phyloP scores from a whole-genome alignment of 2,329 filamentous ascomycete genomes.

The Drechslerella coelobrocha region DNA sequence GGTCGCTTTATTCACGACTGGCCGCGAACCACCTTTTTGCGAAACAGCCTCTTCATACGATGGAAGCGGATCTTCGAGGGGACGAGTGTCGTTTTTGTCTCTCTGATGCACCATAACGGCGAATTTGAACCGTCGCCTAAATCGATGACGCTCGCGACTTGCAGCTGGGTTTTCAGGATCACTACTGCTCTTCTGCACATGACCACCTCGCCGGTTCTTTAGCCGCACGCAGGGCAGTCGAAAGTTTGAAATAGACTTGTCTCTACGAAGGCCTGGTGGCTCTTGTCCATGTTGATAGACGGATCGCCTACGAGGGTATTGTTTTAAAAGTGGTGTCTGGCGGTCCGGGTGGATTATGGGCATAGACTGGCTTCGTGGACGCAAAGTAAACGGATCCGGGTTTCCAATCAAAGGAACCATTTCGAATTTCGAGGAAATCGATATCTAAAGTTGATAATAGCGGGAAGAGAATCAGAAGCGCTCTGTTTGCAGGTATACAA shows the following conservation, averaged over 20 bases:
- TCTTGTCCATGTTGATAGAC: conserved; percentile 28
- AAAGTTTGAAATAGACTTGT: background rate
- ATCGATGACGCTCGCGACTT: background rate
- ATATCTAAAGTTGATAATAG: no score
- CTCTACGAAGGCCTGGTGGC: background rate
- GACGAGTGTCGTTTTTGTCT: background rate
- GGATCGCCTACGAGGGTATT: conserved; percentile 26
- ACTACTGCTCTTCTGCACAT: background rate
- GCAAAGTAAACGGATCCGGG: no score
- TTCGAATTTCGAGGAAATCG: no score
- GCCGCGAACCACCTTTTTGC: no score
- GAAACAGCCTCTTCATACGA: conserved; percentile 7
- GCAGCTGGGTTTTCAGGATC: background rate
- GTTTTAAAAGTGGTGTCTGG: conserved; percentile 30
- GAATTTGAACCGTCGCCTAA: background rate
- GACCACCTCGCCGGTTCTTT: background rate
- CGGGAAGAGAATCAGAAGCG: no score
- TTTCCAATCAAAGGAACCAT: no score
- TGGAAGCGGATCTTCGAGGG: background rate
- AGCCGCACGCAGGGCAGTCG: background rate
- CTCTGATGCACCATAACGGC: background rate
- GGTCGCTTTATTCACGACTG: background rate
- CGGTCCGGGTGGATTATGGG: conserved; percentile 33
- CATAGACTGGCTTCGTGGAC: conserved; percentile 44
- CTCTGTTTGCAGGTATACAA: no score